Evolutionary conservation across 371 early-diverging fungal species (phyloP).

Genomic region (Mycotypha africana): DNA sequence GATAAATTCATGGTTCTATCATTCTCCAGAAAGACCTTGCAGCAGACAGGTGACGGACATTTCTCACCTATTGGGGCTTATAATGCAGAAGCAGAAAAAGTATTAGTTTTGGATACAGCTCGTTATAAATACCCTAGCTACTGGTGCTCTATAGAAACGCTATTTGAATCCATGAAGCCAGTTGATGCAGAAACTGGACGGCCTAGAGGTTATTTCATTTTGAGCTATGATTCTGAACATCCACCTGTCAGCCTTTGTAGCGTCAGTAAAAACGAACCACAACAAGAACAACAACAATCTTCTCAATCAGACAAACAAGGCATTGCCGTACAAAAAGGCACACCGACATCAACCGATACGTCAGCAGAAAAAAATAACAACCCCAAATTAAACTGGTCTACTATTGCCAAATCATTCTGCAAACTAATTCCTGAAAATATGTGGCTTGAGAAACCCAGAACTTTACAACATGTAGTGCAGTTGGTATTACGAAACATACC

Average conservation of each 20-base stretch:
- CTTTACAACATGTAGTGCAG: constrained; percentile 37
- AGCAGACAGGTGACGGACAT: constrained; percentile 91
- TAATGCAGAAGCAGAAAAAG: constrained; percentile 58
- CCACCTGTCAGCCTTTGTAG: constrained; percentile 40
- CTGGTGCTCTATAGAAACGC: constrained; percentile 61
- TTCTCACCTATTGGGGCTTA: constrained; percentile 74
- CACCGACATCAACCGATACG: too few species aligned
- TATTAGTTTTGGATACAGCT: constrained; percentile 79
- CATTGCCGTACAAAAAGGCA: too few species aligned
- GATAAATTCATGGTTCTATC: constrained; percentile 86
- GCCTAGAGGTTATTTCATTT: constrained; percentile 82
- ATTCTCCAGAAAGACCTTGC: constrained; percentile 73
- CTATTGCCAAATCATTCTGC: constrained; percentile 42
- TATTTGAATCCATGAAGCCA: constrained; percentile 80
- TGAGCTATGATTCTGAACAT: constrained; percentile 46
- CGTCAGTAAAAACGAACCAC: constrained; percentile 5
- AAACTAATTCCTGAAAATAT: constrained; percentile 46
- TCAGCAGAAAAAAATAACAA: too few species aligned
- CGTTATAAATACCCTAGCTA: constrained; percentile 80
- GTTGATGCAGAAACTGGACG: constrained; percentile 75
- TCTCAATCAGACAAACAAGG: background rate
- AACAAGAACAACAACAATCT: background rate
- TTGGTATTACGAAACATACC: constrained; percentile 45
- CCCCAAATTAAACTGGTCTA: constrained; percentile 40
- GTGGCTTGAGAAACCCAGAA: constrained; percentile 45